These are phyloP conservation scores for Chytridiales sp. DNA, from an alignment of 371 early-diverging fungal species.

Conservation along the genomic window DNA sequence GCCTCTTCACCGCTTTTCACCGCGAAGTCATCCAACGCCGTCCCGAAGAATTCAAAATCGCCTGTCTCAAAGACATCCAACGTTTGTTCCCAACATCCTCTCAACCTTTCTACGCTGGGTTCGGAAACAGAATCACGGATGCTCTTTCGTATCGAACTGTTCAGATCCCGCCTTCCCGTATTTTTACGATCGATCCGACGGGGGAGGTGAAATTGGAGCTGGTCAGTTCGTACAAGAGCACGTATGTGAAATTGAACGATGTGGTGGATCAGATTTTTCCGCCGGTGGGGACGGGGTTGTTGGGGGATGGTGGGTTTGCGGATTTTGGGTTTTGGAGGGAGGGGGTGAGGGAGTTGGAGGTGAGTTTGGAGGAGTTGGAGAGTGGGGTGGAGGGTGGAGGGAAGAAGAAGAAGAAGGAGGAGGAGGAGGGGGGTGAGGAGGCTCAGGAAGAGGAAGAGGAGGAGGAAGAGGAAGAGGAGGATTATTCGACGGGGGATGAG, in stretches of 20 bases:
- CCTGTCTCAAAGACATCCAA: conserved; percentile 90
- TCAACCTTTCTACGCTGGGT: conserved; percentile 96
- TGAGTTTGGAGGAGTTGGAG: background rate
- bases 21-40: conserved; percentile 93
- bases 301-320: conserved; percentile 67
- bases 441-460: background rate
- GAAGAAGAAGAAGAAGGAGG: background rate
- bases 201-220: conserved; percentile 94
- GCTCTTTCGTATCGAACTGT: conserved; percentile 95
- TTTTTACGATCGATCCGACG: conserved; percentile 94
- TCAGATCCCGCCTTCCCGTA: conserved; percentile 88
- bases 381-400: background rate
- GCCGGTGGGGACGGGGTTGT: conserved; percentile 47
- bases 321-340: conserved; percentile 87
- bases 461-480: background rate
- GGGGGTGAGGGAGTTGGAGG: conserved; percentile 24
- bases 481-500: background rate
- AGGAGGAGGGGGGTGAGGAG: background rate
- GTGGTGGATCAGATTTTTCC: conserved; percentile 97
- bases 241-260: conserved; percentile 85
- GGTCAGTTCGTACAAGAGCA: conserved; percentile 68
- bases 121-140: conserved; percentile 96
- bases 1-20: conserved; percentile 90
- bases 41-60: conserved; percentile 98
- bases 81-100: conserved; percentile 68